Evolutionary conservation across 495 filamentous ascomycete species (phyloP).

Genomic region (Aspergillus cavernicola): DNA sequence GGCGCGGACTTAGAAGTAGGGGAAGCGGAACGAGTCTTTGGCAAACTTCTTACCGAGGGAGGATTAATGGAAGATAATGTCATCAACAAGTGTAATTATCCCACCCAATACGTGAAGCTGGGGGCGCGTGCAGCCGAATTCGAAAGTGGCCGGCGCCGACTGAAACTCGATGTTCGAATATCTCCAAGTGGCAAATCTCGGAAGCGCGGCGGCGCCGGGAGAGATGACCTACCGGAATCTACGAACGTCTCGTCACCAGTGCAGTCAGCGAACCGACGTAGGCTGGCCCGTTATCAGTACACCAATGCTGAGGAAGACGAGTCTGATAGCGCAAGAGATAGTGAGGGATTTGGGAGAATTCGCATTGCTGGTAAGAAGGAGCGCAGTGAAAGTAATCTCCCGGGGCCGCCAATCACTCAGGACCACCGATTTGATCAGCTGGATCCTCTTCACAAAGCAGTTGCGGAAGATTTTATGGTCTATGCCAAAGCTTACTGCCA

Average conservation of each 20-base stretch:
- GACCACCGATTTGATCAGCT: conserved; percentile 61
- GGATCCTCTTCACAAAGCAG: conserved; percentile 55
- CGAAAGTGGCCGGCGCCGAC: conserved; percentile 42
- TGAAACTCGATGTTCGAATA: conserved; percentile 59
- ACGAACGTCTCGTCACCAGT: conserved; percentile 86
- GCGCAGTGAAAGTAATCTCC: conserved; percentile 31
- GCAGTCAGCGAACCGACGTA: conserved; percentile 50
- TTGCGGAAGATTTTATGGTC: conserved; percentile 63
- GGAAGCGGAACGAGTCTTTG: conserved; percentile 62
- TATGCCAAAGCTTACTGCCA: conserved; percentile 63
- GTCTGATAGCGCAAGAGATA: conserved; percentile 45
- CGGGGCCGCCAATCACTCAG: conserved; percentile 69
- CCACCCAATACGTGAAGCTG: conserved; percentile 56
- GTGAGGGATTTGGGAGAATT: conserved; percentile 62
- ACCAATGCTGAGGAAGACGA: conserved; percentile 32
- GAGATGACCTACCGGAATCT: conserved; percentile 54
- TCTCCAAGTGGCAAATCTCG: conserved; percentile 45
- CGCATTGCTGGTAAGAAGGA: conserved; percentile 37
- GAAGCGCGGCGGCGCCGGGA: conserved; percentile 22
- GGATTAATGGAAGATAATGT: conserved; percentile 56
- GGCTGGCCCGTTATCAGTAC: conserved; percentile 30
- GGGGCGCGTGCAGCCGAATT: conserved; percentile 53
- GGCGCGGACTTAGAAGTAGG: conserved; percentile 55
- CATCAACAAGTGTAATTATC: conserved; percentile 56
- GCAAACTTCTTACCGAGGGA: conserved; percentile 58